Conservation (phyloP, 805 yeast species). For the Phaffomyces opuntiae region DNA sequence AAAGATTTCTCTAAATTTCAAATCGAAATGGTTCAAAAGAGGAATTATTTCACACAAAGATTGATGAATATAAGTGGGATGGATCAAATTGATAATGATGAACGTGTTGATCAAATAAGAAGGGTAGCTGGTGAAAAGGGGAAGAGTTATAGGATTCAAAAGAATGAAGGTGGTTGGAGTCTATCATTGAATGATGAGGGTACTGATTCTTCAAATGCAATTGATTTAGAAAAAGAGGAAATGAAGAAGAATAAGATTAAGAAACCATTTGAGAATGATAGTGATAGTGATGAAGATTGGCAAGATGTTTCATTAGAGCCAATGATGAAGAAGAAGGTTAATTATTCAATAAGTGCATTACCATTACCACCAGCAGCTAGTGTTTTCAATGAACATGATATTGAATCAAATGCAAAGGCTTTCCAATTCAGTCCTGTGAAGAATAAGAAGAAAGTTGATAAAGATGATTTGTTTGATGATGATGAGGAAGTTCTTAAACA, state of each 20-base stretch:
- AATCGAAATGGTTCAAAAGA: conserved; percentile 82
- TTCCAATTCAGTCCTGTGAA: conserved; percentile 19
- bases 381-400: conserved; percentile 7
- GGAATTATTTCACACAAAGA: conserved; percentile 85
- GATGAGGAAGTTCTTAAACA: conserved; percentile 21
- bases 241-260: conserved; percentile 6
- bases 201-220: conserved; percentile 36
- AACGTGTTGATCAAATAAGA: conserved; percentile 18
- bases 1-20: conserved; percentile 91
- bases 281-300: conserved; percentile 35
- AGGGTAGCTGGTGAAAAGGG: conserved; percentile 83
- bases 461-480: conserved; percentile 1
- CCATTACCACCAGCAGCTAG: conserved; percentile 28
- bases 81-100: conserved; percentile 34
- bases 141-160: conserved; percentile 63
- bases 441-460: conserved; percentile 3
- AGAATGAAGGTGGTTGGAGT: conserved; percentile 81
- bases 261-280: conserved; percentile 12
- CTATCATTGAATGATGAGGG: conserved; percentile 48
- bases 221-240: conserved; percentile 32
- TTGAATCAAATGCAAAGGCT: conserved; percentile 12
- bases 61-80: conserved; percentile 79
- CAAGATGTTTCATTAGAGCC: conserved; percentile 54
- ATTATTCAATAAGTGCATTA: conserved; percentile 36
- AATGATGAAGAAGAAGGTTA: conserved; percentile 22